Conservation (phyloP, 495 filamentous ascomycete genomes). For the Filosporella fistucella region DNA sequence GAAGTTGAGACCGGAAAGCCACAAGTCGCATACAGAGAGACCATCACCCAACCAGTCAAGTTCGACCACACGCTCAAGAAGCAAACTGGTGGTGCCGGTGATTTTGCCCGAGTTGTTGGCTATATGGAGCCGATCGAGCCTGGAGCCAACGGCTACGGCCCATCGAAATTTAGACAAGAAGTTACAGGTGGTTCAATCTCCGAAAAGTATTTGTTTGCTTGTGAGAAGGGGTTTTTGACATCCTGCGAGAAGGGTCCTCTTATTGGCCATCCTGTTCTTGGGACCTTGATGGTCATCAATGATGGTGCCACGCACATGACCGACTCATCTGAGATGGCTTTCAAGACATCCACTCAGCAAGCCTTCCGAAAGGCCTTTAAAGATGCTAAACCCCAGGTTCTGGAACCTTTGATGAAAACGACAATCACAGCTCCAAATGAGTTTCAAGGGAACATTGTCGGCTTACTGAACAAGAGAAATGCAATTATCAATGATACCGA, state of each 20-base stretch:
- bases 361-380: constrained; percentile 95
- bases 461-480: constrained; percentile 93
- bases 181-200: constrained; percentile 87
- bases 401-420: constrained; percentile 98
- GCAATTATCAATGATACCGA: constrained; percentile 95
- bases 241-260: constrained; percentile 86
- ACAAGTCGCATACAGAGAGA: constrained; percentile 97
- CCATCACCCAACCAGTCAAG: constrained; percentile 66
- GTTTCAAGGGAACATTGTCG: constrained; percentile 96
- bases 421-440: constrained; percentile 92
- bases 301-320: constrained; percentile 98
- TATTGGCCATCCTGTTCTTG: constrained; percentile 90
- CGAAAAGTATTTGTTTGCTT: constrained; percentile 94
- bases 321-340: constrained; percentile 97
- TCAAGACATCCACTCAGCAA: constrained; percentile 93
- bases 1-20: constrained; percentile 94
- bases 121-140: constrained; percentile 81
- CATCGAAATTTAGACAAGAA: constrained; percentile 69
- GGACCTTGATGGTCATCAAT: constrained; percentile 85
- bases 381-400: constrained; percentile 68
- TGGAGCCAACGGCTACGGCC: constrained; percentile 53
- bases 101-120: constrained; percentile 90
- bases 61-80: constrained; percentile 96
- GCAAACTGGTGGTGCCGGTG: constrained; percentile 93
- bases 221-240: constrained; percentile 89